phyloP scores from a whole-genome alignment of 306 rosid genomes.

The Begonia masoniana region DNA sequence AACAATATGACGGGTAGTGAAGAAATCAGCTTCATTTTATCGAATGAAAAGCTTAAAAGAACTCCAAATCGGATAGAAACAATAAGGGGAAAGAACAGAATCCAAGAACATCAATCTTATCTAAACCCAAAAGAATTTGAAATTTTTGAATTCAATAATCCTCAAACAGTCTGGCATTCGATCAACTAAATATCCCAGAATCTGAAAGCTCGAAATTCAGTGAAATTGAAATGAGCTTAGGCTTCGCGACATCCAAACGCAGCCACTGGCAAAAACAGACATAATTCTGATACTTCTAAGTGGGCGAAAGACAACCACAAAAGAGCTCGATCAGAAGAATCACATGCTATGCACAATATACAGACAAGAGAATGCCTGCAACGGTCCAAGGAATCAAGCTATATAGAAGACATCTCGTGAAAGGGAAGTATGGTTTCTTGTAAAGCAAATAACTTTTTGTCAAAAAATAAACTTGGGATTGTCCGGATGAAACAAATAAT shows the following conservation, averaged over 20 bases:
- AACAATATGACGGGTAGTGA: slow-evolving; percentile 13
- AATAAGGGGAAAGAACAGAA: not conserved
- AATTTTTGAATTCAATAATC: not conserved
- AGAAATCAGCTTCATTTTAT: slow-evolving; percentile 21
- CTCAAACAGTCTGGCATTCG: slow-evolving; percentile 1
- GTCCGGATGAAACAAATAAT: not conserved
- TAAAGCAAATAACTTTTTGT: not conserved
- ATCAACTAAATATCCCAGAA: slow-evolving; percentile 7
- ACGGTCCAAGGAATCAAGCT: slow-evolving; percentile 4
- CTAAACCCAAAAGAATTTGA: not conserved
- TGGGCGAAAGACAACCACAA: slow-evolving; percentile 2
- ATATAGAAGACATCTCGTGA: slow-evolving; percentile 31
- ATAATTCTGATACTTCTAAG: not conserved
- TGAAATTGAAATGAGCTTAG: not conserved
- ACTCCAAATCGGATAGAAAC: slow-evolving; percentile 8
- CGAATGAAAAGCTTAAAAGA: slow-evolving; percentile 6
- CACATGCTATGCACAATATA: slow-evolving; percentile 19
- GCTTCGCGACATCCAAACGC: not conserved
- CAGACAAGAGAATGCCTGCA: slow-evolving; percentile 1
- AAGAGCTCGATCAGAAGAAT: slow-evolving; percentile 11
- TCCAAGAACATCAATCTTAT: not conserved
- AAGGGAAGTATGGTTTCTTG: slow-evolving; percentile 21
- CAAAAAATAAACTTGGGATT: not conserved
- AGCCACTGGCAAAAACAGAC: not conserved
- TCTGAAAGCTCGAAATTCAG: not conserved